Percentiles rank a stretch among this genome's conserved stretches.
Evolutionary conservation across 2,329 filamentous ascomycete genomes (phyloP).

Genomic region (Penicillium sp.): DNA sequence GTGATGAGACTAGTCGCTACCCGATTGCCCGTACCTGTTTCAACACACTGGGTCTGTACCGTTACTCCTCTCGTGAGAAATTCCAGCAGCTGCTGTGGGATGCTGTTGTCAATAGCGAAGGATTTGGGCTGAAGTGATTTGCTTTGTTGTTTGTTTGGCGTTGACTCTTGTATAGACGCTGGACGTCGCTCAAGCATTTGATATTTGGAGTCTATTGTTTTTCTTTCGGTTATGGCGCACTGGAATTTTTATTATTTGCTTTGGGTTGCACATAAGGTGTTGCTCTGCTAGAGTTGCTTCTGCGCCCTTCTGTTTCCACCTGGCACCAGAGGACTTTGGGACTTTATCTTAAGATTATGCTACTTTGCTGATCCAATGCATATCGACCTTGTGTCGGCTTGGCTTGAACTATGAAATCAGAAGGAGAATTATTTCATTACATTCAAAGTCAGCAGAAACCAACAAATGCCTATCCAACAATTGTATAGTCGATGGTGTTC

Average conservation of each 20-base stretch:
- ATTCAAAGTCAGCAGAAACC: no score
- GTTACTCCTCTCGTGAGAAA: constrained; percentile 66
- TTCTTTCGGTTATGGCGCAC: not conserved
- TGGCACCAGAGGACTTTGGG: not conserved
- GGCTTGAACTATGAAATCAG: no score
- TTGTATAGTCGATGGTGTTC: no score
- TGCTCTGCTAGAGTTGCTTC: not conserved
- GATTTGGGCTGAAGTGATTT: constrained; percentile 76
- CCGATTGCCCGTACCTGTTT: constrained; percentile 91
- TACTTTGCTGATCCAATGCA: not conserved
- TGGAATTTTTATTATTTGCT: not conserved
- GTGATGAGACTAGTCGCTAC: constrained; percentile 71
- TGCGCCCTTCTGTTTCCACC: not conserved
- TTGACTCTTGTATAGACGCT: constrained; percentile 11
- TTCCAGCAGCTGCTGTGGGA: constrained; percentile 76
- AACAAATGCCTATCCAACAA: no score
- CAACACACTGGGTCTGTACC: constrained; percentile 77
- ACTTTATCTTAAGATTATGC: not conserved
- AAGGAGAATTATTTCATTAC: no score
- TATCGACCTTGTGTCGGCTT: not conserved
- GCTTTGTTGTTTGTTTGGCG: constrained; percentile 1
- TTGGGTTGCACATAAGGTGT: not conserved
- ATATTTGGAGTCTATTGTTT: not conserved
- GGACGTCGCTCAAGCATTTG: constrained; percentile 7
- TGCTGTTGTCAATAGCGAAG: constrained; percentile 86